These are phyloP conservation scores for Lizanozyma gosingica DNA, from an alignment of 1,139 yeast species.

Conservation along the genomic window DNA sequence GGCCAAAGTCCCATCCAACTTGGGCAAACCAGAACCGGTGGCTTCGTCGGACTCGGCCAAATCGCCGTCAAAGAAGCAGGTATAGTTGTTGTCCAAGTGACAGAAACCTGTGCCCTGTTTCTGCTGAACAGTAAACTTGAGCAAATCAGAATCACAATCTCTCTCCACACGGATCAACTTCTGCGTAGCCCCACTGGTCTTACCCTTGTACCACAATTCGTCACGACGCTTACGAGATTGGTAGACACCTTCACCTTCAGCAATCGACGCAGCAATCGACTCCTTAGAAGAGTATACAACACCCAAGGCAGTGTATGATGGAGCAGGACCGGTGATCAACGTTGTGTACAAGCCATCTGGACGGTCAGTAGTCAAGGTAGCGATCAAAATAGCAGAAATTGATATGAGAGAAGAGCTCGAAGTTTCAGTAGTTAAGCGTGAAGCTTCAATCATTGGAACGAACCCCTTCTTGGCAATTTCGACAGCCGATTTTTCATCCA, in stretches of 20 bases:
- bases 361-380: constrained; percentile 69
- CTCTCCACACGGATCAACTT: constrained; percentile 51
- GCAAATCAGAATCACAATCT: constrained; percentile 91
- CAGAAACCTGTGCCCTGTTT: constrained; percentile 78
- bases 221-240: constrained; percentile 84
- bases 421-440: constrained; percentile 34
- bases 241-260: constrained; percentile 81
- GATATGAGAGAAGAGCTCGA: constrained; percentile 20
- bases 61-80: constrained; percentile 59
- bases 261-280: constrained; percentile 74
- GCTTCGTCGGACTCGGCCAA: constrained; percentile 29
- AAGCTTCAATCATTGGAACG: constrained; percentile 38
- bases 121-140: constrained; percentile 80
- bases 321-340: constrained; percentile 61
- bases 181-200: constrained; percentile 92
- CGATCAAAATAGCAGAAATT: constrained; percentile 44
- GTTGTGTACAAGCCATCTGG: constrained; percentile 81
- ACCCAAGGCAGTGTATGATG: constrained; percentile 57
- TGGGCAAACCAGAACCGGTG: constrained; percentile 48
- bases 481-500: constrained; percentile 13
- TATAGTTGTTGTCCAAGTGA: constrained; percentile 61
- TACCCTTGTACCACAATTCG: constrained; percentile 89
- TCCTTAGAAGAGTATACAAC: constrained; percentile 82
- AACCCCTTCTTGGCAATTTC: constrained; percentile 29
- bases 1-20: constrained; percentile 57